phyloP scores from a whole-genome alignment of 164 flowering plant genomes.

The Chloranthus sessilifolius region DNA sequence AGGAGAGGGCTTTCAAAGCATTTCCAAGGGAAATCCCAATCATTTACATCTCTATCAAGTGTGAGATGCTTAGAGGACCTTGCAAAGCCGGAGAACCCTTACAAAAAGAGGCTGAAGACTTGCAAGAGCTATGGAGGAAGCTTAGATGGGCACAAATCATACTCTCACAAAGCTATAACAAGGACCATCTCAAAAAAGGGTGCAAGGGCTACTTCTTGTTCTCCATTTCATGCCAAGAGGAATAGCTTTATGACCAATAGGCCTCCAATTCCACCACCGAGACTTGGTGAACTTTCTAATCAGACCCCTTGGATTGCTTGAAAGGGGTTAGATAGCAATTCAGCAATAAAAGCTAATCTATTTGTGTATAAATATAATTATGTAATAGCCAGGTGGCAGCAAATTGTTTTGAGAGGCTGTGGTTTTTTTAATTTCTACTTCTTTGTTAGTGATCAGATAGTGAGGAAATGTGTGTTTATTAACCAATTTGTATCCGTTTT shows the following conservation, averaged over 20 bases:
- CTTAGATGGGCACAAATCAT: constrained; percentile 31
- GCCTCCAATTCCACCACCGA: constrained; percentile 36
- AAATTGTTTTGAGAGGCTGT: no score
- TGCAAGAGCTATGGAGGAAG: constrained; percentile 60
- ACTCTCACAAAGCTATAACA: constrained; percentile 29
- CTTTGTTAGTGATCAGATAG: no score
- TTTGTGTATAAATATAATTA: no score
- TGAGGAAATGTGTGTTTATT: no score
- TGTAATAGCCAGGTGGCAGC: no score
- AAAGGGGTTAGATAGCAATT: no score
- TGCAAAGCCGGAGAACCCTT: constrained; percentile 50
- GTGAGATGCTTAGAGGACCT: constrained; percentile 64
- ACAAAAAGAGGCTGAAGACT: constrained; percentile 47
- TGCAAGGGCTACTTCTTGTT: constrained; percentile 34
- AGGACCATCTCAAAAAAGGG: constrained; percentile 48
- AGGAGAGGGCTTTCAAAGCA: constrained; percentile 80
- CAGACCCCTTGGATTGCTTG: constrained; percentile 10
- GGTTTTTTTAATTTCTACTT: no score
- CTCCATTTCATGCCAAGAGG: constrained; percentile 25
- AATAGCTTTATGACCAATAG: constrained; percentile 24
- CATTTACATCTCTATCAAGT: constrained; percentile 60
- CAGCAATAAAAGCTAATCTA: no score
- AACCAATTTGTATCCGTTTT: no score
- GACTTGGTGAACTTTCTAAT: background rate
- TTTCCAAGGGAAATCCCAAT: constrained; percentile 72